Evolutionary conservation across 2,329 filamentous ascomycete genomes (phyloP), one percentile per base, ranked within the genome.

Genomic region (Alternaria viburni): DNA sequence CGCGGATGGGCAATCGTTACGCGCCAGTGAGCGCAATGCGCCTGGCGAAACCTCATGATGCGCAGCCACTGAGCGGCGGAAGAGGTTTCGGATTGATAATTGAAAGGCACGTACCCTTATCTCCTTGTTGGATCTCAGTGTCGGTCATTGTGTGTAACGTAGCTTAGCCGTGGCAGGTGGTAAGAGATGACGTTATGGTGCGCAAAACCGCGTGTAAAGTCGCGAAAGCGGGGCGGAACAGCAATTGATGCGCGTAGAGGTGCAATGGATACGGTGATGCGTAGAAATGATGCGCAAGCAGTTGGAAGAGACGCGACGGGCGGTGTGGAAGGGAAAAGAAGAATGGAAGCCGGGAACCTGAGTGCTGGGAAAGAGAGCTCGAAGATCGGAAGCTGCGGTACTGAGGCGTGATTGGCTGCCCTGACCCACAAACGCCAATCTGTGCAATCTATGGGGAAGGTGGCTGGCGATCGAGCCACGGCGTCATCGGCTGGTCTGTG

Each of bases 121-220:
- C 77, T 61, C 77, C 77, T 54, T 79, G 57, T 51, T 80, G 74
- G 49, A 80, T 72, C 59, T 78, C 65, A 26, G 72, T 72, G 36
- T 79, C 77, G 46, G 76, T 73, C 77, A 80, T 80, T 59, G 50
- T 75, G 72, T 59, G 62, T 19, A 59, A 65, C 60, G 58, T 57
- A 36, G 46, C 56, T 57, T 26, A 54, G 51, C 49, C 62, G 65
- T 66, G 49, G 65, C 69, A 66, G 58, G 50, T 59, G 61, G 56
- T 59, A 54, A 59, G 61, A 47, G 66, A 76, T 77, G 75, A 78
- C 73, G 76, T 77, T 71, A 72, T 77, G 64, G 58, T 67, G 54
- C 54, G 59, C 61, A 62, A 69, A 59, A 36, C 61, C 59, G 65
- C 68, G 36, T 70, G 68, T 54, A 54, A 57, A 25, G 63, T 71